Evolutionary conservation across 495 filamentous ascomycete species (phyloP), one percentile per base, ranked within the genome.

Genomic region (Staphylotrichum tortipilum): DNA sequence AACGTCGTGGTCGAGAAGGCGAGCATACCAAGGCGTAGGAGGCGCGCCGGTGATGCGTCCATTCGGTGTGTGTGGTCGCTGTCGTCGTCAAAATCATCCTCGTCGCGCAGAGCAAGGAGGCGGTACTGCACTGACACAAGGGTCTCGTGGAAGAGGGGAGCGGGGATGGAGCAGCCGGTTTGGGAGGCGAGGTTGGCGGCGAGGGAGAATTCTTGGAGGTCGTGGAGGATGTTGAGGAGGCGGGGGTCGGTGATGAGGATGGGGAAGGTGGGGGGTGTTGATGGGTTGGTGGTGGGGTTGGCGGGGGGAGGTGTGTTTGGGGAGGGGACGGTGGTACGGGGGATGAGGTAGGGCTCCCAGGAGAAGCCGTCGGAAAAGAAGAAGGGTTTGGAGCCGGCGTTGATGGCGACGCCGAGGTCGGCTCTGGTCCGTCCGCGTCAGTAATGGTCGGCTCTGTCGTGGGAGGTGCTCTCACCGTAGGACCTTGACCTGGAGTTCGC

Each of bases 111-210:
- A 6, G 48, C 28, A n/a, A 60, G n/a, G 7, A 60, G 44, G 3
- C 58, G 47, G 29, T 57, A 57, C 33, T 57, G 54, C 11, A 45
- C 50, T 21, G 54, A 54, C 3, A 54, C 29, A 12, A 57, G 24
- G 5, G 50, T 50, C 40, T 54, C 54, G 10, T 46, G 48, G 29
- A 49, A 56, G 14, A 48, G n/a, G 10, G 37, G 23, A 18, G 37
- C 26, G 4, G 10, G 30, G 12, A 57, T 49, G n/a, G 49, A 52
- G 31, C 28, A 29, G 3, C 40, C 40, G 14, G 47, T 52, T 12
- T 54, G 47, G 21, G 29, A 49, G 18, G 48, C 43, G 5, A 52
- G 31, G 26, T 60, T 57, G 36, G 49, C 24, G 1, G 44, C 38
- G 15, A 31, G 44, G 10, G 54, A 30, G 36, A 54, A 57, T 19